Conservation (phyloP, 2,329 filamentous ascomycete genomes). For the Beauveria rudraprayagi region DNA sequence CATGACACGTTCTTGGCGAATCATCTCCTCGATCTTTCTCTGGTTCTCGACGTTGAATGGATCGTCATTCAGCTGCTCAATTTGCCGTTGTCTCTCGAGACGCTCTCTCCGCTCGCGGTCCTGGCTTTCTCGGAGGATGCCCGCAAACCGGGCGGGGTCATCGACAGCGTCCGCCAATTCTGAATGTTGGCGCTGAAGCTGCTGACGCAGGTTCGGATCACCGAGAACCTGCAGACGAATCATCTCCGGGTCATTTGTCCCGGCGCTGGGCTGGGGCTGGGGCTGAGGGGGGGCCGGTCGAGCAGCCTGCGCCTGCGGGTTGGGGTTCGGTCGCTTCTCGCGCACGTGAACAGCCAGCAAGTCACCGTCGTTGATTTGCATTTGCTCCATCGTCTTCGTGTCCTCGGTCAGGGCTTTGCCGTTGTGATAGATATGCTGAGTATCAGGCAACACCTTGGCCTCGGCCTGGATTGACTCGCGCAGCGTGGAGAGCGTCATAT, state of each 20-base stretch:
- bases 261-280: slow-evolving; percentile 23
- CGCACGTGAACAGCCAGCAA: slow-evolving; percentile 83
- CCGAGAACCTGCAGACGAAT: slow-evolving; percentile 76
- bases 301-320: slow-evolving; percentile 27
- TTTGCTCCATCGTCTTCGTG: slow-evolving; percentile 70
- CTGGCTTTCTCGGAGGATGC: slow-evolving; percentile 60
- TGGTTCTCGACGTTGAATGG: slow-evolving; percentile 92
- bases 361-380: slow-evolving; percentile 78
- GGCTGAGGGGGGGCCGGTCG: slow-evolving; percentile 25
- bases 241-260: slow-evolving; percentile 64
- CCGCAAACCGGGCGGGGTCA: slow-evolving; percentile 66
- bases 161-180: slow-evolving; percentile 70
- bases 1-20: slow-evolving; percentile 86
- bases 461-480: slow-evolving; percentile 86
- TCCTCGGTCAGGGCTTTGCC: slow-evolving; percentile 73
- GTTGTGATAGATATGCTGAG: slow-evolving; percentile 86
- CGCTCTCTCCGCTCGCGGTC: slow-evolving; percentile 65
- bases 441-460: slow-evolving; percentile 59
- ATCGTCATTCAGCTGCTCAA: slow-evolving; percentile 81
- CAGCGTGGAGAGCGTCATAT: slow-evolving; percentile 76
- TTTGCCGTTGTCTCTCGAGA: slow-evolving; percentile 70
- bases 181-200: slow-evolving; percentile 65
- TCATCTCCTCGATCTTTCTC: slow-evolving; percentile 90
- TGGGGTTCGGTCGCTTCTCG: slow-evolving; percentile 34
- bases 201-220: slow-evolving; percentile 62